Conservation (phyloP, 1,284 basidiomycete genomes). For the Moesziomyces sp. region DNA sequence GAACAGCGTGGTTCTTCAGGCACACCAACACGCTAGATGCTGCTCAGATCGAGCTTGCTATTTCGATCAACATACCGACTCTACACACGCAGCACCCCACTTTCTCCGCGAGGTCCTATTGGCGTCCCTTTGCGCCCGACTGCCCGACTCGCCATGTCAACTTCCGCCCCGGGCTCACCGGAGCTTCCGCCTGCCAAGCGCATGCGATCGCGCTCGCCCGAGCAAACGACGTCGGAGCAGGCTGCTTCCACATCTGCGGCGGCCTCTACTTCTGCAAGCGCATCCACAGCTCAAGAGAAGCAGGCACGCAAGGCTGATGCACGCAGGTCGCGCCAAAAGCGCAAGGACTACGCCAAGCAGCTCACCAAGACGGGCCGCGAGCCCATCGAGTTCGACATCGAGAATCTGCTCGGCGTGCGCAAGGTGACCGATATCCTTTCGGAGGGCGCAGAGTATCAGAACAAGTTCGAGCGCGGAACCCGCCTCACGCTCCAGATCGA, state of each 20-base stretch:
- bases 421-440: slow-evolving; percentile 53
- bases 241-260: slow-evolving; percentile 15
- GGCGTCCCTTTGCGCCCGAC: no score
- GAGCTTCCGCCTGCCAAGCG: slow-evolving; percentile 39
- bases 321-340: slow-evolving; percentile 52
- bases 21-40: slow-evolving; percentile 26
- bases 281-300: slow-evolving; percentile 19
- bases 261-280: background rate
- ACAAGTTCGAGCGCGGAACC: slow-evolving; percentile 49
- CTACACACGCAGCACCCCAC: background rate
- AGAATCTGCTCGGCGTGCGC: slow-evolving; percentile 53
- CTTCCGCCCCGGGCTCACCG: slow-evolving; percentile 19
- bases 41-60: slow-evolving; percentile 1
- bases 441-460: slow-evolving; percentile 49
- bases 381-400: slow-evolving; percentile 64
- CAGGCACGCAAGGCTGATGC: slow-evolving; percentile 44
- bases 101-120: background rate
- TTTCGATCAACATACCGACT: background rate
- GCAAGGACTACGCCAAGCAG: slow-evolving; percentile 56
- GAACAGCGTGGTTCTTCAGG: background rate
- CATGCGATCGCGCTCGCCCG: slow-evolving; percentile 33
- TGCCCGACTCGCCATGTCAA: slow-evolving; percentile 9
- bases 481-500: slow-evolving; percentile 52
- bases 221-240: background rate
- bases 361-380: slow-evolving; percentile 62